phyloP scores from a whole-genome alignment of 192 early-diverging fungal genomes.

The Coemansia sp. region DNA sequence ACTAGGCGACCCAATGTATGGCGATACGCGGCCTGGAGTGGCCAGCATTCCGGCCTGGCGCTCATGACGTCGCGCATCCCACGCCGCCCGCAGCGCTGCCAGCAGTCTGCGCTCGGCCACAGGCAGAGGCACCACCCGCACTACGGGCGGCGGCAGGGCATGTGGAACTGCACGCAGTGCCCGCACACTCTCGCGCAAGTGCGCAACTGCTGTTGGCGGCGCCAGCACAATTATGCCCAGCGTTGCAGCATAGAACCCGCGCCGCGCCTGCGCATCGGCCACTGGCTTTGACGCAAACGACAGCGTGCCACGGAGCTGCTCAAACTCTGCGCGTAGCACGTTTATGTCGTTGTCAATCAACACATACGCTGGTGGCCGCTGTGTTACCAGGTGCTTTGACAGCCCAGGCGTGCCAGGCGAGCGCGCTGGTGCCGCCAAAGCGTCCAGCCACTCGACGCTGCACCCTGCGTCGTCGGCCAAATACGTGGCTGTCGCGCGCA shows the following conservation, averaged over 20 bases:
- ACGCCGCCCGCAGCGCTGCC: constrained; percentile 25
- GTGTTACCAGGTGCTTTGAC: constrained; percentile 29
- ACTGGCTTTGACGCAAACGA: constrained; percentile 29
- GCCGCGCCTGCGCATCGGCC: constrained; percentile 3
- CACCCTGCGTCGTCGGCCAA: constrained; percentile 23
- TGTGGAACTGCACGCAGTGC: constrained; percentile 25
- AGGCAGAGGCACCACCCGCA: constrained; percentile 38
- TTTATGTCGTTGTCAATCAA: constrained; percentile 34
- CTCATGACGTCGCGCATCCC: constrained; percentile 29
- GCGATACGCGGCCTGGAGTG: neutral
- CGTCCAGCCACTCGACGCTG: constrained; percentile 23
- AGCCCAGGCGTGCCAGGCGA: constrained; percentile 26
- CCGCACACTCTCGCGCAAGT: constrained; percentile 21
- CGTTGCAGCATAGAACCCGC: constrained; percentile 25
- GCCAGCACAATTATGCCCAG: constrained; percentile 39
- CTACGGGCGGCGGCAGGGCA: constrained; percentile 43
- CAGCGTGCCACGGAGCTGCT: constrained; percentile 46
- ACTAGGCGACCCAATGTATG: neutral
- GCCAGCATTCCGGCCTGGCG: neutral
- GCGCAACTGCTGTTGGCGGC: constrained; percentile 15
- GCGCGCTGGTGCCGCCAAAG: constrained; percentile 17
- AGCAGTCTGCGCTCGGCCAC: constrained; percentile 40
- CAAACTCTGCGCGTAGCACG: constrained; percentile 35
- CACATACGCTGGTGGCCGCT: constrained; percentile 42
- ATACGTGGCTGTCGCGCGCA: constrained; percentile 22